Base-by-base conservation (phyloP, 345 rosid species). In the Euclidium syriacum region DNA sequence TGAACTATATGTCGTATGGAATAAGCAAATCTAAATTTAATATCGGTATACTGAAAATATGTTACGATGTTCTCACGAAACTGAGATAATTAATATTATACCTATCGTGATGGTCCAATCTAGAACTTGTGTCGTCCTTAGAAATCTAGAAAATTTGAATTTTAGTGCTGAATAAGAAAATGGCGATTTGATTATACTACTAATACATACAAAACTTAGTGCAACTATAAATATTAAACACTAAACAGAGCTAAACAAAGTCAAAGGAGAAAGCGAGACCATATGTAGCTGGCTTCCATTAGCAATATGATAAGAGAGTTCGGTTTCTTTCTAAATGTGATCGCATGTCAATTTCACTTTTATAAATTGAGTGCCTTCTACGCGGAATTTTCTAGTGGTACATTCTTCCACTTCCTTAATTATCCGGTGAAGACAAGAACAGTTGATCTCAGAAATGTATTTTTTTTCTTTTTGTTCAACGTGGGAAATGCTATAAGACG, bases 231-330 rank as follows among this genome's bases (percentile, higher is more conserved):
- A n/a, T n/a, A 41, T 18, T 20, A 41, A n/a, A n/a, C n/a, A n/a
- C n/a, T n/a, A n/a, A n/a, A 41, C 52, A 33, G 40, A 52, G 35
- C 22, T 59, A 15, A 59, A 1, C 8, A 68, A 51, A 69, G 73
- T 69, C 73, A 69, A 69, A 60, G 7, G 17, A 59, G 23, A 59
- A 41, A 50, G 52, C 6, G 47, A 59, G 71, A 58, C 33, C n/a
- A n/a, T n/a, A 51, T 68, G 62, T 52, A 69, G 67, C 67, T 69
- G 73, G 73, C 32, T 52, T 52, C 73, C 67, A 69, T 69, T 61
- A 61, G 55, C 41, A 44, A 60, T 47, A 23, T 25, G 67, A 69
- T 62, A 63, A 68, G 55, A 43, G 62, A 60, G 62, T 69, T 60
- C 43, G 62, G 62, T 52, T 52, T 61, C 33, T 52, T 52, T 43